These are phyloP conservation scores for Botrytis tulipae DNA, from an alignment of 2,329 filamentous ascomycete genomes.

Conservation along the genomic window DNA sequence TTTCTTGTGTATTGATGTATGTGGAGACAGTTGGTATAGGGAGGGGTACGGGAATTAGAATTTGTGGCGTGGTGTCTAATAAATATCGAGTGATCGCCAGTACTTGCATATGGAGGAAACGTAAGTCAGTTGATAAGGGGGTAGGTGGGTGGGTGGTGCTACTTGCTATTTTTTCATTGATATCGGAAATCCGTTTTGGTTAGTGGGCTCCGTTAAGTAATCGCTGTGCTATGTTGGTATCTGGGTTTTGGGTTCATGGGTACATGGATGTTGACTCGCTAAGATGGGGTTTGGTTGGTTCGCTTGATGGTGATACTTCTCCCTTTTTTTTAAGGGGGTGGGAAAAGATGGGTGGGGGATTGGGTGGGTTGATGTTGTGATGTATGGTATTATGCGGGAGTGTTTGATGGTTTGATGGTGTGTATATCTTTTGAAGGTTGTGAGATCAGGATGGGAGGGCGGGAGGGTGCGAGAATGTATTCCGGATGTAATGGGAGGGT, in stretches of 20 bases:
- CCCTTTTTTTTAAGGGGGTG: background rate
- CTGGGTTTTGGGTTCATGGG: too few species aligned
- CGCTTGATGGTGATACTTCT: background rate
- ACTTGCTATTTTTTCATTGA: background rate
- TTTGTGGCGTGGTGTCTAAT: background rate
- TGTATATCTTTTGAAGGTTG: too few species aligned
- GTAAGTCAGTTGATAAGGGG: background rate
- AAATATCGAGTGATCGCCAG: background rate
- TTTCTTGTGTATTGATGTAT: background rate
- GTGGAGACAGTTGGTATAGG: background rate
- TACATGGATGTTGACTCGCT: background rate
- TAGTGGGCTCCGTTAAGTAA: background rate
- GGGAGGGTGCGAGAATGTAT: too few species aligned
- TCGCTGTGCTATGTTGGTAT: background rate
- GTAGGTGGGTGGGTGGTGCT: background rate
- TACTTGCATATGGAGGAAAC: background rate
- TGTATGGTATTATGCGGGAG: too few species aligned
- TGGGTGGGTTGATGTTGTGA: too few species aligned
- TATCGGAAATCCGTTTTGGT: background rate
- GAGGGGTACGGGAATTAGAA: too few species aligned
- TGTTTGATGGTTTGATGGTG: too few species aligned
- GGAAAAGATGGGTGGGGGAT: too few species aligned
- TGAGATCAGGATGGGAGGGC: too few species aligned
- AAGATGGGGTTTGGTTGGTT: background rate
- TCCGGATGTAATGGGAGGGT: too few species aligned